Evolutionary conservation across 202 grass and related monocot genomes (phyloP).

Genomic region (Miscanthus sacchariflorus): DNA sequence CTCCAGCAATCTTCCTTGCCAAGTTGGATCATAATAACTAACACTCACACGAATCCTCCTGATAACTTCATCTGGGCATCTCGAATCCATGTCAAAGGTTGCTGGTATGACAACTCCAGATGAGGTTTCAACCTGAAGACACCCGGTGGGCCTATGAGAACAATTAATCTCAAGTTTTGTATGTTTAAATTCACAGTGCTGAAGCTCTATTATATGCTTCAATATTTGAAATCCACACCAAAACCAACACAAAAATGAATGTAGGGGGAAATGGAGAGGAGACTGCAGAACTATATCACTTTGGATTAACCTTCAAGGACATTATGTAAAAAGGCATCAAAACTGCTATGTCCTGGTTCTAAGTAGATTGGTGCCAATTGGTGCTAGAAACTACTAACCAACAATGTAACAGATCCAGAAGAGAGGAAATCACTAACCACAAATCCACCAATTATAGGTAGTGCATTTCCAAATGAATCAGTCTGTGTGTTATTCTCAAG

Average conservation of each 20-base stretch:
- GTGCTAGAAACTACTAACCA: constrained; percentile 12
- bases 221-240: neutral
- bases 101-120: constrained; percentile 65
- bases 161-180: constrained; percentile 6
- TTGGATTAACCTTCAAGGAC: constrained; percentile 19
- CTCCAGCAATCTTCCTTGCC: constrained; percentile 75
- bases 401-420: constrained; percentile 31
- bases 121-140: constrained; percentile 74
- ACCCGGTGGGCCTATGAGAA: constrained; percentile 9
- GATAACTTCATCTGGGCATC: constrained; percentile 86
- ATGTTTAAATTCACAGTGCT: constrained; percentile 16
- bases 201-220: neutral
- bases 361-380: constrained; percentile 7
- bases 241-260: constrained; percentile 21
- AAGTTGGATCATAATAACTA: constrained; percentile 71
- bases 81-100: constrained; percentile 78
- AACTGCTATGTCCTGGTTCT: neutral
- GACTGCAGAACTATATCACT: constrained; percentile 23
- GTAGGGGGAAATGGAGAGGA: neutral
- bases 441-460: constrained; percentile 76
- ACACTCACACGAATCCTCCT: constrained; percentile 75
- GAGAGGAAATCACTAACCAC: constrained; percentile 57
- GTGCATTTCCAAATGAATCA: constrained; percentile 65
- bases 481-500: constrained; percentile 73
- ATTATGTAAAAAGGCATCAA: neutral